Base-by-base conservation (phyloP, 1,139 yeast genomes). In the Wickerhamiella pararugosa region DNA sequence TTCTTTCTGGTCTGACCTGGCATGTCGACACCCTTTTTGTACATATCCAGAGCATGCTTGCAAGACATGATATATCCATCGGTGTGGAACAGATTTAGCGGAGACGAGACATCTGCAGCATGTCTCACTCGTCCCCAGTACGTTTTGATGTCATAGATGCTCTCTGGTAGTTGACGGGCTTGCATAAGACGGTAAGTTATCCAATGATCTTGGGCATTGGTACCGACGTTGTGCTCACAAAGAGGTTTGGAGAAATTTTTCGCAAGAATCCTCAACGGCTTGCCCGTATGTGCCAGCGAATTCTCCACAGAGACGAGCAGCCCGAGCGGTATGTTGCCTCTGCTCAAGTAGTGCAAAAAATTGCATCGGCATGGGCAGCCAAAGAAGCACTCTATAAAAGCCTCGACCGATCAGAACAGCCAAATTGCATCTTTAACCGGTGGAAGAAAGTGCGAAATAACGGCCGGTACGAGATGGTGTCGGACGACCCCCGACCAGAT, bases 71-170 rank as follows among this genome's bases (percentile, higher is more conserved):
- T 71, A 48, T 82, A 86, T 6, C 62, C 56, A 5, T 73, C 54
- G 1, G 92, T 73, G 52, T 80, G 82, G 44, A 90, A 66, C 42
- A 90, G 67, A 90, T 84, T 90, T 33, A 50, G 66, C 25, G 97
- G 98, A 55, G 86, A 95, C 1, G 94, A 78, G 45, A 90, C 80
- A 50, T 80, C 93, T 7, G 94, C 86, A 62, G 95, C 83, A 58
- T 90, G 97, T 57, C 75, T 74, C 42, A 90, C 97, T 53, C 98
- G 73, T 9, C 98, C 98, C 79, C 82, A 73, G 61, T 90, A 90
- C 0, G 95, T 76, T 45, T 71, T 54, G 35, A 87, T 66, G 59
- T 90, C 21, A 15, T 15, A 15, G n/a, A 40, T n/a, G 29, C 52
- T 48, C 15, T 42, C 45, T n/a, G 53, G 53, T 7, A 50, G 28